Percentiles rank a stretch among this genome's conserved stretches.
Evolutionary conservation across 306 rosid genomes (phyloP).

Genomic region (Trichosanthes truncata): DNA sequence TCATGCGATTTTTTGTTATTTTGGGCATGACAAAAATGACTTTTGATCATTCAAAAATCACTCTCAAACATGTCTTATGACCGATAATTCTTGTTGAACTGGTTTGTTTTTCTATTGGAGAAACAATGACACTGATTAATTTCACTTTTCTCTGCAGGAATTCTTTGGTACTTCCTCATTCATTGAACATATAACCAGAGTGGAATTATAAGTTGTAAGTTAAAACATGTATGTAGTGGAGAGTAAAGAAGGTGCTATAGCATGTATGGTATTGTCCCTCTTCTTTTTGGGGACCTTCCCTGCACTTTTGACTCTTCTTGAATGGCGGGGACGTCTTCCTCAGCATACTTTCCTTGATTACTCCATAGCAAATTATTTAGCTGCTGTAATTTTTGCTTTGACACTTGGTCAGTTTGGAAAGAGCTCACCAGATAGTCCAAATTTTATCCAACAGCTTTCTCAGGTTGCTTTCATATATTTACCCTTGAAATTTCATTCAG

Average conservation of each 20-base stretch:
- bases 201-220: not conserved
- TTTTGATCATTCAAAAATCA: too few relatives aligned
- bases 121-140: not conserved
- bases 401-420: conserved; percentile 73
- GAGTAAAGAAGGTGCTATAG: conserved; percentile 84
- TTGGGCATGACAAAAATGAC: too few relatives aligned
- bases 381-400: conserved; percentile 72
- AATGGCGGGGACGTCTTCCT: conserved; percentile 88
- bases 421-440: conserved; percentile 32
- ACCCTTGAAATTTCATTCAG: not conserved
- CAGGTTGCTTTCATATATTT: conserved; percentile 32
- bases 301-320: conserved; percentile 55
- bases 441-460: conserved; percentile 58
- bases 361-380: conserved; percentile 62
- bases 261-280: conserved; percentile 69
- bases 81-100: not conserved
- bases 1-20: too few relatives aligned
- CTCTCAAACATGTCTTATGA: too few relatives aligned
- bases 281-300: conserved; percentile 81
- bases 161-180: not conserved
- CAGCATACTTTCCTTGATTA: conserved; percentile 91
- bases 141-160: not conserved
- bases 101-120: not conserved
- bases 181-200: not conserved
- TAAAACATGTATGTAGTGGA: conserved; percentile 69